Conservation (phyloP, 179 eudicot species). For the Patellifolia procumbens region DNA sequence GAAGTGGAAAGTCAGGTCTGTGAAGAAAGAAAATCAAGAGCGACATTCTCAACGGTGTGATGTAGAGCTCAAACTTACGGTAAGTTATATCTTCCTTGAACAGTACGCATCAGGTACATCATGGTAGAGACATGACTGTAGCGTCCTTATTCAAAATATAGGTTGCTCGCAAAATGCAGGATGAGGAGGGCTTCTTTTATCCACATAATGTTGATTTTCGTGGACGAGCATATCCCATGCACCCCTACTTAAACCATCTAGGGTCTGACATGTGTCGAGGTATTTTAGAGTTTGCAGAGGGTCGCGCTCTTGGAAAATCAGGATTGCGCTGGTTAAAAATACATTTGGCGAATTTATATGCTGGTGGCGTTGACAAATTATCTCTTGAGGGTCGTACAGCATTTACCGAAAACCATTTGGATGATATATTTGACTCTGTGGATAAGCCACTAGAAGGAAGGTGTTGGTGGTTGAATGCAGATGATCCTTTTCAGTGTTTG, state of each 20-base stretch:
- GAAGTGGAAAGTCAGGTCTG: slow-evolving; percentile 74
- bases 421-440: slow-evolving; percentile 94
- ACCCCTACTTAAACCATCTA: slow-evolving; percentile 91
- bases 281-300: slow-evolving; percentile 86
- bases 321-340: slow-evolving; percentile 91
- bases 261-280: slow-evolving; percentile 98
- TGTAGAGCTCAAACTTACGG: slow-evolving; percentile 86
- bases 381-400: slow-evolving; percentile 79
- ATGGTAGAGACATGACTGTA: neutral
- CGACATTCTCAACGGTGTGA: slow-evolving; percentile 95
- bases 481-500: slow-evolving; percentile 97
- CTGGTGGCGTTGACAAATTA: slow-evolving; percentile 90
- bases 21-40: slow-evolving; percentile 82
- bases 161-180: slow-evolving; percentile 93
- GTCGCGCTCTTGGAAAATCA: slow-evolving; percentile 76
- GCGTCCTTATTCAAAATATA: slow-evolving; percentile 22
- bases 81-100: slow-evolving; percentile 21
- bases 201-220: slow-evolving; percentile 99
- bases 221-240: slow-evolving; percentile 99
- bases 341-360: slow-evolving; percentile 91
- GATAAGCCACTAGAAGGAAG: slow-evolving; percentile 94
- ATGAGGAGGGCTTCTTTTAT: slow-evolving; percentile 92
- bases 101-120: neutral
- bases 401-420: slow-evolving; percentile 86
- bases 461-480: slow-evolving; percentile 96